phyloP scores from a whole-genome alignment of 148 eudicot genomes.

The Arbutus unedo region DNA sequence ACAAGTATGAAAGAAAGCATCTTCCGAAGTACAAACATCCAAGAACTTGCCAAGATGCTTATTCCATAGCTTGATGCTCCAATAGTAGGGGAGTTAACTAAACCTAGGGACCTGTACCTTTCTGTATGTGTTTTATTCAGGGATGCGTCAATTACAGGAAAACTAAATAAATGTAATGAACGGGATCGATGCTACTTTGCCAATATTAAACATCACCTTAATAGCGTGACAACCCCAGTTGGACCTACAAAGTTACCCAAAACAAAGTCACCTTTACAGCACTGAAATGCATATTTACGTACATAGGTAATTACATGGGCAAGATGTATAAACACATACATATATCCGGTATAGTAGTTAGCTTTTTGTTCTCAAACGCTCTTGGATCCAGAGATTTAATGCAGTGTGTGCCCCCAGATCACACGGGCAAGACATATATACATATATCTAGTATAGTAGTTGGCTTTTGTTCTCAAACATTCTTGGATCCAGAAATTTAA shows the following conservation, averaged over 20 bases:
- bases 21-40: not conserved
- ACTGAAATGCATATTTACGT: not conserved
- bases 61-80: not conserved
- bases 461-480: too few species aligned
- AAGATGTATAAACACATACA: not conserved
- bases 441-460: too few species aligned
- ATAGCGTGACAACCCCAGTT: not conserved
- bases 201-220: not conserved
- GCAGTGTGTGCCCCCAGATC: too few species aligned
- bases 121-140: not conserved
- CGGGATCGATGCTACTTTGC: not conserved
- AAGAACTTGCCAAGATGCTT: not conserved
- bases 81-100: not conserved
- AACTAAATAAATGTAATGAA: not conserved
- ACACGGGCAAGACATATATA: too few species aligned
- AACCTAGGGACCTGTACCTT: not conserved
- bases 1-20: not conserved
- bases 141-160: conserved; percentile 1
- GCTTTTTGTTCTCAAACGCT: not conserved
- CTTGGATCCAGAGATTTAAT: not conserved
- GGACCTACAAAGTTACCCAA: not conserved
- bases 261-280: not conserved
- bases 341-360: not conserved
- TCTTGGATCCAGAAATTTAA: too few species aligned
- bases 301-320: not conserved